Conservation (phyloP, 805 yeast genomes). For the Candida ortonii region DNA sequence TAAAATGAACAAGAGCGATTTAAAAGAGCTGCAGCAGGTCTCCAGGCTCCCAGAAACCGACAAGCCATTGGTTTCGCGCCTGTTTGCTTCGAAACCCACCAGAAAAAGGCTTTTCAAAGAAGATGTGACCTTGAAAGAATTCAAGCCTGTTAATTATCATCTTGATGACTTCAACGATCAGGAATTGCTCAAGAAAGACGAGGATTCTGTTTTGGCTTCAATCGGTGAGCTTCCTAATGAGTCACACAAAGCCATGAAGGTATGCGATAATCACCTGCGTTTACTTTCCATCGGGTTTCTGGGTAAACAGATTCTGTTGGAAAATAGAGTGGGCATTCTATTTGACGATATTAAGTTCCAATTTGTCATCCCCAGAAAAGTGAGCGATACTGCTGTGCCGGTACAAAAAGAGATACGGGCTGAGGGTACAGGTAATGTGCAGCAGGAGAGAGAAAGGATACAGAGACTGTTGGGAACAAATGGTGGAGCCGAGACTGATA, state of each 20-base stretch:
- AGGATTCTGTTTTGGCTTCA: slow-evolving; percentile 29
- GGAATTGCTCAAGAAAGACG: slow-evolving; percentile 37
- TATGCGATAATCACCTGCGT: slow-evolving; percentile 34
- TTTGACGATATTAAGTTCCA: slow-evolving; percentile 20
- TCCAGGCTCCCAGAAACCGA: slow-evolving; percentile 2
- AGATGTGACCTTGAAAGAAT: slow-evolving; percentile 62
- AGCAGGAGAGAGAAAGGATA: slow-evolving; percentile 18
- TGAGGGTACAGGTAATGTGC: background rate
- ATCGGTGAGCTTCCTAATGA: slow-evolving; percentile 33
- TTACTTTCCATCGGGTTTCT: slow-evolving; percentile 34
- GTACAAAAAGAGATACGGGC: slow-evolving; percentile 6
- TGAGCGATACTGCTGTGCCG: too few relatives aligned
- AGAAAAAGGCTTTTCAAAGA: slow-evolving; percentile 59
- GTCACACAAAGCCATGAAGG: slow-evolving; percentile 26
- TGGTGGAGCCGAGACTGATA: slow-evolving; percentile 3
- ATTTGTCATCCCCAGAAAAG: slow-evolving; percentile 19
- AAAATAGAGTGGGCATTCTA: slow-evolving; percentile 30
- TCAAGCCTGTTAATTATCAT: slow-evolving; percentile 49
- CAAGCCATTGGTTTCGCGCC: slow-evolving; percentile 4
- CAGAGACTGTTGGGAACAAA: slow-evolving; percentile 32
- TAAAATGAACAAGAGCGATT: slow-evolving; percentile 9
- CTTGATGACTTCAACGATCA: slow-evolving; percentile 63
- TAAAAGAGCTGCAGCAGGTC: slow-evolving; percentile 6
- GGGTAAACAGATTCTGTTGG: slow-evolving; percentile 28
- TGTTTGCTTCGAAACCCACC: slow-evolving; percentile 35